Evolutionary conservation across 306 rosid genomes (phyloP), one percentile per base, ranked within the genome.

Genomic region (Abrus precatorius): DNA sequence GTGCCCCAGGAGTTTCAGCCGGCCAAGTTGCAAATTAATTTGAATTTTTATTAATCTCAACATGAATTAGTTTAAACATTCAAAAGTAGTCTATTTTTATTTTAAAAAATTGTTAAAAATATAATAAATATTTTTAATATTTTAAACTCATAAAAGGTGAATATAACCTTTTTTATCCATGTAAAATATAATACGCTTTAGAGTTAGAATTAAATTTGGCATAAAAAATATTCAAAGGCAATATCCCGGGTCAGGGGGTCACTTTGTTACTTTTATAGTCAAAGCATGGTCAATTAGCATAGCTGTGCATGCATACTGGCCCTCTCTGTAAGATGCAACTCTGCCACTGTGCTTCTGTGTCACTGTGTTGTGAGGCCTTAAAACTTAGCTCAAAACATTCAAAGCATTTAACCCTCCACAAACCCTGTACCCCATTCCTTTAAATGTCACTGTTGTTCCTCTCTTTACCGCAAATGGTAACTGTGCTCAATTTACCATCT

Each of bases 251-350:
- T 88, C 94, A 90, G 91, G 86, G 88, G 94, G 90, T 79, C 30
- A 75, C 83, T 81, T 87, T 69, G 69, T 74, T 49, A 76, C 87
- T 79, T 83, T 71, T 61, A 72, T 84, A 53, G 91, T 89, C 91
- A 90, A 89, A 89, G 72, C 83, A 76, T 72, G 83, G 93, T 88
- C 94, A 90, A 72, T 64, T 84, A 84, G 83, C 79, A 67, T 76
- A 52, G 74, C 86, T 56, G 83, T 79, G 80, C 89, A 83, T 86
- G 89, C 80, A 78, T 78, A 78, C 75, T 75, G 76, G 57, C 76
- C 65, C 85, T 55, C 84, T 87, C 86, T 86, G 79, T 85, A 57
- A 66, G 78, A 88, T 87, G 86, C 82, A 63, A 75, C 87, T 54
- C 84, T 84, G 76, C 40, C 75, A 63, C 86, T 71, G 75, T 83